A percentile compares a stretch with the other conserved stretches of the same genome.
These are phyloP conservation scores for Phytopythium montanum DNA, from an alignment of 352 stramenopile species.

Conservation along the genomic window DNA sequence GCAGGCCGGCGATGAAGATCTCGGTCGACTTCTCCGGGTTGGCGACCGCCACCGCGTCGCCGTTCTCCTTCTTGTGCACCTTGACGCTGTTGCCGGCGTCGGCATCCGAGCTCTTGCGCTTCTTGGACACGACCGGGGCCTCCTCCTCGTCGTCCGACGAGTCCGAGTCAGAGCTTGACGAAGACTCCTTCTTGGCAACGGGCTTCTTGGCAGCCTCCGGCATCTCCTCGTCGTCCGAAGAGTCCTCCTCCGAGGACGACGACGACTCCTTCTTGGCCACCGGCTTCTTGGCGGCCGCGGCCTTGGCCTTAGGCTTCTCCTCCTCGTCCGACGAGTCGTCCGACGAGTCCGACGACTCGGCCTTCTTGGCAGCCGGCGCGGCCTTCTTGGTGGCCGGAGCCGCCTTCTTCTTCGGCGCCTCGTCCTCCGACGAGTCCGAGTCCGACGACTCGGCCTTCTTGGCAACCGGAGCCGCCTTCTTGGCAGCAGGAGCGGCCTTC, in stretches of 20 bases:
- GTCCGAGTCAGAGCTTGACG: slow-evolving; percentile 35
- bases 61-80: slow-evolving; percentile 73
- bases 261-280: slow-evolving; percentile 19
- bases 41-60: slow-evolving; percentile 44
- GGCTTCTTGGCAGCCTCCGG: slow-evolving; percentile 50
- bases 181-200: slow-evolving; percentile 30
- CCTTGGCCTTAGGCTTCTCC: slow-evolving; percentile 30
- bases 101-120: slow-evolving; percentile 82
- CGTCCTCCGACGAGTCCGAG: slow-evolving; percentile 45
- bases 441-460: slow-evolving; percentile 39
- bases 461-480: slow-evolving; percentile 27
- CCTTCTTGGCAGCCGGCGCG: slow-evolving; percentile 23
- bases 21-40: slow-evolving; percentile 53
- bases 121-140: slow-evolving; percentile 67
- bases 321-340: slow-evolving; percentile 47
- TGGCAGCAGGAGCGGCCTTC: slow-evolving; percentile 19
- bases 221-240: slow-evolving; percentile 34
- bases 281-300: slow-evolving; percentile 10
- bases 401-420: slow-evolving; percentile 16
- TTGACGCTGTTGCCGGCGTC: slow-evolving; percentile 51
- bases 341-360: slow-evolving; percentile 21
- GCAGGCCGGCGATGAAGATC: slow-evolving; percentile 93
- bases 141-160: slow-evolving; percentile 67
- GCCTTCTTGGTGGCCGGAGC: slow-evolving; percentile 40
- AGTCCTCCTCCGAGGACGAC: slow-evolving; percentile 14